phyloP scores from a whole-genome alignment of 768 basidiomycete genomes.

The Trametes cubensis region DNA sequence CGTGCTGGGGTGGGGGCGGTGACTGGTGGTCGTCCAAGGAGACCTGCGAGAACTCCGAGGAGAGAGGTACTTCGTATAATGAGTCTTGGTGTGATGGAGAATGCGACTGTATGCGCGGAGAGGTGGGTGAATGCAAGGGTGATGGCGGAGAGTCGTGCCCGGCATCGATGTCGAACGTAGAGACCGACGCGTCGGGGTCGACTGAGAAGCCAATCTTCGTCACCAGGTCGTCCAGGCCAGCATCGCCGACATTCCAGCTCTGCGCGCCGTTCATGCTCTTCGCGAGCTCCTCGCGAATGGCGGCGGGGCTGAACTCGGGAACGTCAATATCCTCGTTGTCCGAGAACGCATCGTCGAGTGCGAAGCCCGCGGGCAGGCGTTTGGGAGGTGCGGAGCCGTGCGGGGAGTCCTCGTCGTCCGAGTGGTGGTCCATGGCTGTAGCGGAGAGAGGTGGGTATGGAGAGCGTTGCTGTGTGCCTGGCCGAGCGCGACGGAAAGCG shows the following conservation, averaged over 20 bases:
- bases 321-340: constrained; percentile 55
- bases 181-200: constrained; percentile 52
- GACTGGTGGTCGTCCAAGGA: constrained; percentile 21
- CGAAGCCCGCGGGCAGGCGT: constrained; percentile 9
- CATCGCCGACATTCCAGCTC: constrained; percentile 36
- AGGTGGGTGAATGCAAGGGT: constrained; percentile 18
- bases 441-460: constrained; percentile 1
- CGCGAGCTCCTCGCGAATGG: constrained; percentile 65
- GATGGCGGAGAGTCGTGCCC: constrained; percentile 29
- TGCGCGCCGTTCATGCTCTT: constrained; percentile 45
- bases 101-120: constrained; percentile 29
- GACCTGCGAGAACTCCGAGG: constrained; percentile 28
- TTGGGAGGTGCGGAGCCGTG: background rate
- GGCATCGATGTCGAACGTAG: constrained; percentile 59
- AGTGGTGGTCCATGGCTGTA: constrained; percentile 9
- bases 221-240: constrained; percentile 31
- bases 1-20: constrained; percentile 17
- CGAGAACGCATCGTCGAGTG: constrained; percentile 68
- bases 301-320: constrained; percentile 57
- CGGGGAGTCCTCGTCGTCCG: constrained; percentile 15
- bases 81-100: constrained; percentile 27
- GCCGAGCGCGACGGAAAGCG: constrained; percentile 10
- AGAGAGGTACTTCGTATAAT: constrained; percentile 30
- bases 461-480: constrained; percentile 18
- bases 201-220: constrained; percentile 40